Evolutionary conservation across 202 grass and related monocot species (phyloP).

Genomic region (Brachypodium distachyon): DNA sequence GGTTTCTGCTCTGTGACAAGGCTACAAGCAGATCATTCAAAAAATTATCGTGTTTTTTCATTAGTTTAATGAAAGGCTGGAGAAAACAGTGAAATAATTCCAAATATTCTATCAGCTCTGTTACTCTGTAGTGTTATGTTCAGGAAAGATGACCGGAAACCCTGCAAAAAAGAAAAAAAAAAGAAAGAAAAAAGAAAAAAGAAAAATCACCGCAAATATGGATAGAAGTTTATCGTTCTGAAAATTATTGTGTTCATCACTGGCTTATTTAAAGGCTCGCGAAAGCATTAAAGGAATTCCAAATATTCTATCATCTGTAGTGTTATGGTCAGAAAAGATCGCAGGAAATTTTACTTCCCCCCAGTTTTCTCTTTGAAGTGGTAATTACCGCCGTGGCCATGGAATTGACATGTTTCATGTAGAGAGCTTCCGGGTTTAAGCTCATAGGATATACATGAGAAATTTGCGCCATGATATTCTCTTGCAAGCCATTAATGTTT

Average conservation of each 20-base stretch:
- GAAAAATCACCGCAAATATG: too few relatives aligned
- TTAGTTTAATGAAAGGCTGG: neutral
- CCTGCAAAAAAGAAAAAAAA: too few relatives aligned
- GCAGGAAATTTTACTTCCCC: neutral
- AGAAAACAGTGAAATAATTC: neutral
- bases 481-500: neutral
- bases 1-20: neutral
- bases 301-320: neutral
- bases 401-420: neutral
- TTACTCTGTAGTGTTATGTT: neutral
- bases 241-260: neutral
- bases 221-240: neutral
- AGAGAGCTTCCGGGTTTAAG: neutral
- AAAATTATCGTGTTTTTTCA: too few relatives aligned
- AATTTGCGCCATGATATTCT: neutral
- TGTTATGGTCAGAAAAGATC: neutral
- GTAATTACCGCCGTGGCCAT: neutral
- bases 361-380: neutral
- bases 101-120: neutral
- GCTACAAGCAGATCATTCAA: neutral
- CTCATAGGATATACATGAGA: neutral
- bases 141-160: neutral
- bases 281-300: neutral
- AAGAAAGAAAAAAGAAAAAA: too few relatives aligned
- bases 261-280: neutral